These are phyloP conservation scores for Blastomyces parvus DNA, from an alignment of 2,329 filamentous ascomycete genomes.

Conservation along the genomic window DNA sequence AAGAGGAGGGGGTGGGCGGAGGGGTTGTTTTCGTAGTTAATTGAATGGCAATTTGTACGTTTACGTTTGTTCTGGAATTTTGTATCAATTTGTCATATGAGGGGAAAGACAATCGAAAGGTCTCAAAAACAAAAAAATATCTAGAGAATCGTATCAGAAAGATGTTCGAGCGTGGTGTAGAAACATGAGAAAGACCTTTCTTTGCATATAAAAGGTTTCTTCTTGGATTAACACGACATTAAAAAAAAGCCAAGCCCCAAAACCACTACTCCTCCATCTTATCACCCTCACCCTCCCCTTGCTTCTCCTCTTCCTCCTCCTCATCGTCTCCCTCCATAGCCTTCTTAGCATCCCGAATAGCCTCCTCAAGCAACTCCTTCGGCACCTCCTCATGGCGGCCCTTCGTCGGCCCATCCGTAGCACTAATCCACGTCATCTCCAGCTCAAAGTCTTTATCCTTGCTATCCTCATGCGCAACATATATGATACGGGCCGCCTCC, in stretches of 20 bases:
- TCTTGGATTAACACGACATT: not conserved
- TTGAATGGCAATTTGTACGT: too few species aligned
- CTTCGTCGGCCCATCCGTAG: conserved; percentile 74
- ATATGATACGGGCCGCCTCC: conserved; percentile 94
- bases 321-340: conserved; percentile 78
- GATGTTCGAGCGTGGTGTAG: not conserved
- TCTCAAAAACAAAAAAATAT: not conserved
- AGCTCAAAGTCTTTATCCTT: conserved; percentile 99
- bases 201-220: not conserved
- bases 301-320: conserved; percentile 61
- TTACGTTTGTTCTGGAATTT: not conserved
- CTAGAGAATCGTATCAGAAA: not conserved
- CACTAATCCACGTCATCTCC: conserved; percentile 98
- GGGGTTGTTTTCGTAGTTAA: conserved; percentile 46
- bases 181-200: not conserved
- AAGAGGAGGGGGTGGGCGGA: conserved; percentile 78
- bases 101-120: not conserved
- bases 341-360: conserved; percentile 85
- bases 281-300: conserved; percentile 50
- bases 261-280: conserved; percentile 74
- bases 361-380: conserved; percentile 80
- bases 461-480: conserved; percentile 95
- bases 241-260: not conserved
- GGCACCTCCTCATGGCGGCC: conserved; percentile 90
- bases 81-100: not conserved